Evolutionary conservation across 495 filamentous ascomycete genomes (phyloP).

Genomic region (Hypomontagnella submonticulosa): DNA sequence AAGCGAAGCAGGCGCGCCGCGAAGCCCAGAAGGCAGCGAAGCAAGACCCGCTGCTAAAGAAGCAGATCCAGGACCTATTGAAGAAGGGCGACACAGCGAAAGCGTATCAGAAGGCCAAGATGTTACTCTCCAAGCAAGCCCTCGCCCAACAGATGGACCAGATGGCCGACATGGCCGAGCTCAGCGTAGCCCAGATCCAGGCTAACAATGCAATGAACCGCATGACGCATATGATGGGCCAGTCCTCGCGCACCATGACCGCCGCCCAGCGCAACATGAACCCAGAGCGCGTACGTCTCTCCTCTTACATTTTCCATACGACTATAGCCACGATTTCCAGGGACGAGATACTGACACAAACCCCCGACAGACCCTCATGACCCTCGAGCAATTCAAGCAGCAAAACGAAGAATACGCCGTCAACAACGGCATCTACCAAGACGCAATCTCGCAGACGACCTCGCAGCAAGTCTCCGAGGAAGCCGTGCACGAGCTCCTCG

Average conservation of each 20-base stretch:
- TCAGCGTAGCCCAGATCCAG: slow-evolving; percentile 63
- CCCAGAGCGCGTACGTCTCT: slow-evolving; percentile 67
- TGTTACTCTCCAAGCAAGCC: slow-evolving; percentile 65
- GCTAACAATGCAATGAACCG: slow-evolving; percentile 67
- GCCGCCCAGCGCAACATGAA: slow-evolving; percentile 83
- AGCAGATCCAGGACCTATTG: slow-evolving; percentile 83
- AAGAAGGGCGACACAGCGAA: slow-evolving; percentile 78
- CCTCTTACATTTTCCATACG: background rate
- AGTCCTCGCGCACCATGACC: slow-evolving; percentile 60
- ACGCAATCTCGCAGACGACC: slow-evolving; percentile 78
- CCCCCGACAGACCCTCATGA: slow-evolving; percentile 55
- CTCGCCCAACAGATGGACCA: slow-evolving; percentile 65
- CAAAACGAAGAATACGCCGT: slow-evolving; percentile 90
- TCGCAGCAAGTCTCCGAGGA: slow-evolving; percentile 82
- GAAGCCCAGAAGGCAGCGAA: slow-evolving; percentile 84
- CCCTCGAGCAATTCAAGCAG: slow-evolving; percentile 82
- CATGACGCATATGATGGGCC: slow-evolving; percentile 64
- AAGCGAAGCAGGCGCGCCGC: slow-evolving; percentile 82
- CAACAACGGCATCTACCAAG: slow-evolving; percentile 83
- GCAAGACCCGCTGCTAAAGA: slow-evolving; percentile 82
- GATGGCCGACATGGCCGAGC: slow-evolving; percentile 65
- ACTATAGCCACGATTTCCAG: slow-evolving; percentile 34
- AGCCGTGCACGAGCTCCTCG: slow-evolving; percentile 82
- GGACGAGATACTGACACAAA: slow-evolving; percentile 30
- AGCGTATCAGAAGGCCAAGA: slow-evolving; percentile 83